Percentiles rank a stretch among this genome's conserved stretches.
Evolutionary conservation across 2,329 filamentous ascomycete species (phyloP).

Genomic region (Ilyonectria robusta): DNA sequence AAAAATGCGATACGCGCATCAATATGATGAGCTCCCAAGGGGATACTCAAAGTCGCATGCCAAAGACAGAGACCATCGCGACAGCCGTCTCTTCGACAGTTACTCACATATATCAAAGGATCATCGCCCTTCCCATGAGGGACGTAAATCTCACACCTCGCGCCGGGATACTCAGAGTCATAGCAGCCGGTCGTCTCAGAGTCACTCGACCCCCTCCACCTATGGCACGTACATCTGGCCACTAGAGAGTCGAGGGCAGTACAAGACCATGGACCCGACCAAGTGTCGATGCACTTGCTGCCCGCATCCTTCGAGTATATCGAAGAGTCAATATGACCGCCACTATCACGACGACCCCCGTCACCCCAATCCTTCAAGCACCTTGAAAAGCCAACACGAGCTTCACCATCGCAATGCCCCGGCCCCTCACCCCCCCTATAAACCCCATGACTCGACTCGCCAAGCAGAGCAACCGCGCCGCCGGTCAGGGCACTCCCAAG

Average conservation of each 20-base stretch:
- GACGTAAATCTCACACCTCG: neutral
- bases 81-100: neutral
- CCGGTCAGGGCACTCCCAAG: neutral
- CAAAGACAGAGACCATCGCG: conserved; percentile 7
- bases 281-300: conserved; percentile 43
- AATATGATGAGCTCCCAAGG: conserved; percentile 21
- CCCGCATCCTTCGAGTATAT: conserved; percentile 40
- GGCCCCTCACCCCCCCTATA: neutral
- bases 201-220: conserved; percentile 16
- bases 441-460: conserved; percentile 6
- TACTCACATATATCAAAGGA: conserved; percentile 11
- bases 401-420: conserved; percentile 4
- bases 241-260: conserved; percentile 31
- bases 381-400: conserved; percentile 29
- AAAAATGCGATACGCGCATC: conserved; percentile 29
- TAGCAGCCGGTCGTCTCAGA: neutral
- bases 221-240: conserved; percentile 44
- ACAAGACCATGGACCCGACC: conserved; percentile 40
- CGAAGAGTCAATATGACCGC: conserved; percentile 27
- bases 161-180: neutral
- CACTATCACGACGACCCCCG: neutral
- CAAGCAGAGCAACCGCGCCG: conserved; percentile 11
- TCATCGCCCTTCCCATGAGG: conserved; percentile 7
- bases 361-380: conserved; percentile 30
- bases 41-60: conserved; percentile 10